These are phyloP conservation scores for Spathaspora hagerdaliae DNA, from an alignment of 805 yeast species.

Conservation along the genomic window DNA sequence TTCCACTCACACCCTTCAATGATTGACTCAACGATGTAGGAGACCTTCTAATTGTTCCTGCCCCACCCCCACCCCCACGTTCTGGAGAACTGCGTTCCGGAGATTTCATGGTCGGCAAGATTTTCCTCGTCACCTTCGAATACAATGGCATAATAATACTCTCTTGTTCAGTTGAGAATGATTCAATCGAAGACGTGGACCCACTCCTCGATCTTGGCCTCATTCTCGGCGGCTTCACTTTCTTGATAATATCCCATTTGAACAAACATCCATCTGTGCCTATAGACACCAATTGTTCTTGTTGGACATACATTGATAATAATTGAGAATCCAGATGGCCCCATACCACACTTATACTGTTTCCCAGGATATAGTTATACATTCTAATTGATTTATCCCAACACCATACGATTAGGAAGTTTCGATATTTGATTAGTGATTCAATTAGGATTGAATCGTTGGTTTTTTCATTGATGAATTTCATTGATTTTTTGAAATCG, in stretches of 20 bases:
- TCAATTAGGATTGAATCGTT: conserved; percentile 45
- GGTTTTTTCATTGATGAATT: conserved; percentile 33
- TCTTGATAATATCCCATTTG: conserved; percentile 33
- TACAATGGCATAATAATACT: conserved; percentile 11
- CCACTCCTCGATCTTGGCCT: no score
- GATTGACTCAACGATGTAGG: no score
- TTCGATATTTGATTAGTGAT: conserved; percentile 29
- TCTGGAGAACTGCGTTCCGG: conserved; percentile 9
- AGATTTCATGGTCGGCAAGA: conserved; percentile 14
- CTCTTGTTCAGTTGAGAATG: no score
- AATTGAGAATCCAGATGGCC: conserved; percentile 48
- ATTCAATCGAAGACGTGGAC: not conserved
- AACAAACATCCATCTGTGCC: conserved; percentile 56
- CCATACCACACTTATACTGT: conserved; percentile 49
- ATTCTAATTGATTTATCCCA: conserved; percentile 56
- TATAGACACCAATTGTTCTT: conserved; percentile 34
- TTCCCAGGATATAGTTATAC: conserved; percentile 44
- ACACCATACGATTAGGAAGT: conserved; percentile 39
- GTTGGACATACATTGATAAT: conserved; percentile 10
- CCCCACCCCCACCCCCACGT: not conserved
- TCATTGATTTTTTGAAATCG: conserved; percentile 36
- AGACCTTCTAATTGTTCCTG: no score
- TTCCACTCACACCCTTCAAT: not conserved
- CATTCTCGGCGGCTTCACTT: not conserved
- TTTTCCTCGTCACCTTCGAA: conserved; percentile 27